Evolutionary conservation across 371 early-diverging fungal species (phyloP), one percentile per base, ranked within the genome.

Genomic region (Apophysomyces variabilis): DNA sequence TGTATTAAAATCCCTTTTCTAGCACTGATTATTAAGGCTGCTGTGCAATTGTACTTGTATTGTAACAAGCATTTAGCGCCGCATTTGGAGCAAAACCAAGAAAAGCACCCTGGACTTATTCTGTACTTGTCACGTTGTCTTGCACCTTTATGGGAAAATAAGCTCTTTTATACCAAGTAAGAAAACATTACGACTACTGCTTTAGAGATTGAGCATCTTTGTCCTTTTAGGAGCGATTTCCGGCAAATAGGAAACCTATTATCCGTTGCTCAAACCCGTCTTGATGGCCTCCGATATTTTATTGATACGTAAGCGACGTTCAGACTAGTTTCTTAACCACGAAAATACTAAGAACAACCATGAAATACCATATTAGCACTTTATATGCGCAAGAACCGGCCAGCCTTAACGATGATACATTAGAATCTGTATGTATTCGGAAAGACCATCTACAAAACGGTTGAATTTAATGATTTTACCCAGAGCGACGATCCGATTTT

Each of bases 111-210:
- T 67, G 95, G 93, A 11, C 76, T 95, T 56, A 87, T 84, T 4
- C 73, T 93, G n/a, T 94, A 90, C 66, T 71, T 96, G 65, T 82
- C 90, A 1, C 88, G 95, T 6, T 61, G 90, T 11, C 62, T 96
- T 50, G 69, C 85, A 57, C 89, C 93, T 5, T 68, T 93, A 12
- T 96, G 96, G 96, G 85, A 85, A 46, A 70, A 72, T 37, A 77
- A 83, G 38, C 75, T 89, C 7, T 79, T 82, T 61, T 64, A 58
- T 58, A 39, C 57, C 13, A 60, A 61, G 82, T 81, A 76, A 62
- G 62, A 9, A 41, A 3, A 26, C 32, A 26, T 26, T 2, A 26
- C 32, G 32, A 26, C 32, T 26, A 26, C 32, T 26, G 32, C 32
- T 26, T 26, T 26, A 26, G 32, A 26, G 1, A 26, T 26, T 26